These are phyloP conservation scores for Nakazawaea ernobii DNA, from an alignment of 805 yeast genomes.

Conservation along the genomic window DNA sequence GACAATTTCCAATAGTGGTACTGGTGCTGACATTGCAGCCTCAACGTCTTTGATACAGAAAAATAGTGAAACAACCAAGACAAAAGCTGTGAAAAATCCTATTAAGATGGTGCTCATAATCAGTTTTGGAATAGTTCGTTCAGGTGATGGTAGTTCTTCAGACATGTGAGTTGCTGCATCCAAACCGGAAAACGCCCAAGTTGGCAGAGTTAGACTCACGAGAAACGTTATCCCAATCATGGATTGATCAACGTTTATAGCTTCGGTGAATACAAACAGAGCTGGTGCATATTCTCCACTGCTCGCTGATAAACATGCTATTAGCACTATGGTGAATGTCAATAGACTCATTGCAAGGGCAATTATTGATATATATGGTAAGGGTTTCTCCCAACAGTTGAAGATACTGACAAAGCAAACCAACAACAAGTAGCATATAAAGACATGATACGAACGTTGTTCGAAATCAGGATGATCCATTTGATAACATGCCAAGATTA, in stretches of 20 bases:
- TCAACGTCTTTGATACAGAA: constrained; percentile 21
- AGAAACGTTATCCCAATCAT: constrained; percentile 23
- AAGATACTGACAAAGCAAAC: constrained; percentile 14
- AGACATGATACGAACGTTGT: constrained; percentile 14
- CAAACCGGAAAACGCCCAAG: constrained; percentile 15
- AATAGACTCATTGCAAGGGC: constrained; percentile 21
- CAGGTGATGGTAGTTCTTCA: constrained; percentile 25
- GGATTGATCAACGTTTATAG: constrained; percentile 22
- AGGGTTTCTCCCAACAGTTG: constrained; percentile 16
- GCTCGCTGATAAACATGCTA: constrained; percentile 16
- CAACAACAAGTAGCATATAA: constrained; percentile 13
- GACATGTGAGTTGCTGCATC: constrained; percentile 29
- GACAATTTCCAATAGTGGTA: constrained; percentile 14
- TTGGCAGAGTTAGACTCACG: constrained; percentile 19
- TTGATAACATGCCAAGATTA: constrained; percentile 9
- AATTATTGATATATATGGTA: constrained; percentile 18
- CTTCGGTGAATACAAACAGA: constrained; percentile 20
- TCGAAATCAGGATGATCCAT: constrained; percentile 13
- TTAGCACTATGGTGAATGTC: constrained; percentile 17
- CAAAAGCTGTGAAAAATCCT: constrained; percentile 24
- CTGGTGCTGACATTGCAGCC: constrained; percentile 13
- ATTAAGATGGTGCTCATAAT: constrained; percentile 22
- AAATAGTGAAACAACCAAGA: constrained; percentile 24
- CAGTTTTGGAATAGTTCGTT: constrained; percentile 23
- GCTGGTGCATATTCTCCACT: constrained; percentile 13